Evolutionary conservation across 768 basidiomycete genomes (phyloP), one percentile per base, ranked within the genome.

Genomic region (Brasilioporus rufonigricans): DNA sequence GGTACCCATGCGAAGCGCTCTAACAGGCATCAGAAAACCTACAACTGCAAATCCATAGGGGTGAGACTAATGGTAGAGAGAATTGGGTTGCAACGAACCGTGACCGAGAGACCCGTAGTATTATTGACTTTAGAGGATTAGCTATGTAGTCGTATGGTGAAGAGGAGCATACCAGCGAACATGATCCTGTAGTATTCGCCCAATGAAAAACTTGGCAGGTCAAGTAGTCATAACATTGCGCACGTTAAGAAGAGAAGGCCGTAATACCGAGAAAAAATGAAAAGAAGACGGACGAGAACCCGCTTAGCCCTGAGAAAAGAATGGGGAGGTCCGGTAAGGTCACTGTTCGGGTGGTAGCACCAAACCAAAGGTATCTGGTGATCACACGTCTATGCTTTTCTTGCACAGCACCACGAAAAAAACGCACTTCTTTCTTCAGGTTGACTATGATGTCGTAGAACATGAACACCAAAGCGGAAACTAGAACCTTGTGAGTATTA

Each of bases 211-310:
- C 14, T 35, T 11, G 8, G 8, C 29, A 27, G 5, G 39, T 13
- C 9, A 4, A 23, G 16, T 14, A 13, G 23, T 14, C 43, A n/a
- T 14, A 11, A 27, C 6, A 27, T 11, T 13, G 53, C 57, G 27
- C 14, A 66, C 62, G 48, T 50, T 32, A 65, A 54, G 49, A 53
- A 66, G 26, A 67, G n/a, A 29, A 65, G 36, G 13, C 65, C 65
- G 19, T 66, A 66, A 44, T 67, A 66, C 21, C 65, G 62, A 21
- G 63, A 48, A 32, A 66, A 62, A 26, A 67, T 39, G 44, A 65
- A 66, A 26, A 66, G 50, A 2, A 50, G 16, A 31, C 31, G 51
- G n/a, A 67, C 12, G 29, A 67, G 14, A 16, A 51, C 13, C 21
- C n/a, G 57, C 21, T 50, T 59, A n/a, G 29, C 14, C 32, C 33